Conservation (phyloP, 495 filamentous ascomycete species). For the Pyrenula aspistea region DNA sequence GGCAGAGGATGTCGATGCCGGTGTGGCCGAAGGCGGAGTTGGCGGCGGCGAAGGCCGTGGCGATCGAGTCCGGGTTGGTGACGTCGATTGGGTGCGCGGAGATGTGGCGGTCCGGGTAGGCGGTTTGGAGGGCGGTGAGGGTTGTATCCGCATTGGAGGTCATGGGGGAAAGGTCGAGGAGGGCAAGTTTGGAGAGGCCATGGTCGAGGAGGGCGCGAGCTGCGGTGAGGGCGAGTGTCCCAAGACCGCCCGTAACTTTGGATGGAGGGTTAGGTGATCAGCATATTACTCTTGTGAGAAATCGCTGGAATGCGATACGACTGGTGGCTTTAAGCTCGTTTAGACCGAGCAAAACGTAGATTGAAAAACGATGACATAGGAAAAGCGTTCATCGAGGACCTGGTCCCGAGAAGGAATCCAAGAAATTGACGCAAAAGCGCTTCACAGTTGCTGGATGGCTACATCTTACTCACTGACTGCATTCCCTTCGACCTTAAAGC, state of each 20-base stretch:
- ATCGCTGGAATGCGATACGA: no score
- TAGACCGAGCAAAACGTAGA: no score
- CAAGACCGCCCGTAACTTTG: conserved; percentile 52
- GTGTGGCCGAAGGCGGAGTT: neutral
- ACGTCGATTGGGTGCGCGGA: neutral
- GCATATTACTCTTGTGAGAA: no score
- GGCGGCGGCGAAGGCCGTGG: neutral
- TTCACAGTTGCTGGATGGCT: no score
- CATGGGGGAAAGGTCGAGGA: conserved; percentile 45
- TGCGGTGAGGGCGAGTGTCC: conserved; percentile 47
- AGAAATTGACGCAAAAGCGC: no score
- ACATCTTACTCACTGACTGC: conserved; percentile 34
- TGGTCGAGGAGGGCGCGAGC: conserved; percentile 58
- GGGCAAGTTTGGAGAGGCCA: conserved; percentile 41
- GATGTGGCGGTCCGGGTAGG: neutral
- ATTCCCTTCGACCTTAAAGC: conserved; percentile 52
- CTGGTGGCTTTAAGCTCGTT: no score
- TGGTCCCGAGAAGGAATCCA: no score
- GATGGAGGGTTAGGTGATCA: neutral
- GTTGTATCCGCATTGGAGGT: conserved; percentile 6
- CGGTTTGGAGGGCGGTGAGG: neutral
- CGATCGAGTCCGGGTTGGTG: neutral
- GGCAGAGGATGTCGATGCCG: conserved; percentile 43
- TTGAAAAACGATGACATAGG: no score
- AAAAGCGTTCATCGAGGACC: no score